Percentiles rank a stretch among this genome's conserved stretches.
Conservation (phyloP, 2,329 filamentous ascomycete genomes). For the Pseudogymnoascus sp. region DNA sequence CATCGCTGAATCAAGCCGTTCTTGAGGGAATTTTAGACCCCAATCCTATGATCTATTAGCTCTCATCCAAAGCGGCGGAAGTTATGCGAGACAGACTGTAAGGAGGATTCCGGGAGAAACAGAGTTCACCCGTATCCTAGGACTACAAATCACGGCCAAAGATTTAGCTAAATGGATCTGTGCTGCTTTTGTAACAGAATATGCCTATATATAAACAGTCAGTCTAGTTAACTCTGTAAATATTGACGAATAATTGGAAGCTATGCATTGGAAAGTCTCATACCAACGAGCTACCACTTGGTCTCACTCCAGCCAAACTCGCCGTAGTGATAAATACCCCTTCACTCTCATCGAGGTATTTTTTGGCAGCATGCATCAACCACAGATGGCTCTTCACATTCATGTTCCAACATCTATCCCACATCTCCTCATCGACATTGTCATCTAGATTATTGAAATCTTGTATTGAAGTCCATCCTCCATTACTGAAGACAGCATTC, state of each 20-base stretch:
- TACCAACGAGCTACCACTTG: constrained; percentile 51
- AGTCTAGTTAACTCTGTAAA: neutral
- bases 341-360: constrained; percentile 45
- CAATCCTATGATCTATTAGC: constrained; percentile 39
- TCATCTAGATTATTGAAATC: constrained; percentile 41
- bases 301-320: constrained; percentile 54
- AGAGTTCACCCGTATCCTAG: constrained; percentile 49
- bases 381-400: constrained; percentile 56
- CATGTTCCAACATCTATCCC: constrained; percentile 50
- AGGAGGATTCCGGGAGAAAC: constrained; percentile 46
- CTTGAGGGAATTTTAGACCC: constrained; percentile 50
- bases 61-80: neutral
- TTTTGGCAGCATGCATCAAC: constrained; percentile 46
- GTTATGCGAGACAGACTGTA: constrained; percentile 22
- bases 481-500: constrained; percentile 73
- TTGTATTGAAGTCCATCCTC: constrained; percentile 44
- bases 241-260: neutral
- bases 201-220: constrained; percentile 40
- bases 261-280: constrained; percentile 12
- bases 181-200: constrained; percentile 69
- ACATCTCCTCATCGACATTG: constrained; percentile 47
- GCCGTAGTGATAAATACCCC: constrained; percentile 57
- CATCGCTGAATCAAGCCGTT: constrained; percentile 44
- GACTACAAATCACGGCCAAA: constrained; percentile 43
- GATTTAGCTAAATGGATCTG: constrained; percentile 50